phyloP scores from a whole-genome alignment of 495 filamentous ascomycete genomes.

The Penicillium ochrochloron region DNA sequence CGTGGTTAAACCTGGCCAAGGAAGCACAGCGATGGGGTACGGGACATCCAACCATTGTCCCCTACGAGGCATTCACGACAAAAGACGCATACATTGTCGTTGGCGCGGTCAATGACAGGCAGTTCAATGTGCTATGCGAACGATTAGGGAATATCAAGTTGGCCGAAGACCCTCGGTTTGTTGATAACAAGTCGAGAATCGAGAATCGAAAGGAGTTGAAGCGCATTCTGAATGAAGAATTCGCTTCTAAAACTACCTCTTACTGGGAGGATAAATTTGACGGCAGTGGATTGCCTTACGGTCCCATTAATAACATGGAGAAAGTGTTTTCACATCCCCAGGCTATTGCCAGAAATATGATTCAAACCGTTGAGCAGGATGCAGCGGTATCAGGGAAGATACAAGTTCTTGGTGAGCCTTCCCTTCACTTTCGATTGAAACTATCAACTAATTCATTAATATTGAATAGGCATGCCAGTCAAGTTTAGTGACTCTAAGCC shows the following conservation, averaged over 20 bases:
- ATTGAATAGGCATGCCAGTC: slow-evolving; percentile 58
- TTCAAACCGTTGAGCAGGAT: slow-evolving; percentile 23
- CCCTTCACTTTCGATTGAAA: not conserved
- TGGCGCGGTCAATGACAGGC: slow-evolving; percentile 82
- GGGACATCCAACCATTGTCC: slow-evolving; percentile 87
- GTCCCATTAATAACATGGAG: slow-evolving; percentile 67
- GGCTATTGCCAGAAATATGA: slow-evolving; percentile 31
- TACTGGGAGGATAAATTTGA: slow-evolving; percentile 81
- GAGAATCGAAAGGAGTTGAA: slow-evolving; percentile 70
- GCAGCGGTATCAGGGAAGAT: slow-evolving; percentile 22
- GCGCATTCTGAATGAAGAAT: slow-evolving; percentile 65
- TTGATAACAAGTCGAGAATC: slow-evolving; percentile 71
- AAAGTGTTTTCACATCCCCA: slow-evolving; percentile 34
- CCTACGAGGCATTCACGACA: slow-evolving; percentile 83
- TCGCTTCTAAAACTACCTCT: slow-evolving; percentile 67
- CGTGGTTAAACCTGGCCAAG: slow-evolving; percentile 74
- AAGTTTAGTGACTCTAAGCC: slow-evolving; percentile 72
- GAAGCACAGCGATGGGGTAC: slow-evolving; percentile 86
- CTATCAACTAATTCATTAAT: not conserved
- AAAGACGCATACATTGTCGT: slow-evolving; percentile 79
- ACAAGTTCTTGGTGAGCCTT: slow-evolving; percentile 25
- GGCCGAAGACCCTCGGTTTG: slow-evolving; percentile 66
- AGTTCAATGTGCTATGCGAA: slow-evolving; percentile 77
- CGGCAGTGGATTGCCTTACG: slow-evolving; percentile 84
- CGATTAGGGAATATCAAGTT: slow-evolving; percentile 67